Conservation (phyloP, 1,284 basidiomycete species). For the Somion occarium region DNA sequence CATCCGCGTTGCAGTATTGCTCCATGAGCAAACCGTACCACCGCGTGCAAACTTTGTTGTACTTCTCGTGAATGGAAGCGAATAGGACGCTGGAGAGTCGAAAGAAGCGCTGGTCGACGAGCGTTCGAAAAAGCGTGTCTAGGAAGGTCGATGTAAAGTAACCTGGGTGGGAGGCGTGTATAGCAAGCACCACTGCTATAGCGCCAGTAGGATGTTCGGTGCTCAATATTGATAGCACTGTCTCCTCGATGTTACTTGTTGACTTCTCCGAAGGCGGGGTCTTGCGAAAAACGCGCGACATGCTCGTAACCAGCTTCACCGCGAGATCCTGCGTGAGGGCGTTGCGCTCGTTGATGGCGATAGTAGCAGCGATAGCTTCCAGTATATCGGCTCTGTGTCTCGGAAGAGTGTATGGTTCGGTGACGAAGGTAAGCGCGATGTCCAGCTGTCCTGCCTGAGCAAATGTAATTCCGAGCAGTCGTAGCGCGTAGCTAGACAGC, state of each 20-base stretch:
- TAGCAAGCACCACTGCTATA: background rate
- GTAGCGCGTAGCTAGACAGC: background rate
- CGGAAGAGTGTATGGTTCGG: background rate
- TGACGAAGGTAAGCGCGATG: conserved; percentile 1
- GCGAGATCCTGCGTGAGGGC: background rate
- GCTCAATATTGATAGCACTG: background rate
- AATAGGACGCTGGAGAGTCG: conserved; percentile 7
- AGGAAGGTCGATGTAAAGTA: conserved; percentile 7
- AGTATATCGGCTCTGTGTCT: conserved; percentile 5
- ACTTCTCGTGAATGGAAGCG: background rate
- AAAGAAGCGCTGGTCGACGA: conserved; percentile 17
- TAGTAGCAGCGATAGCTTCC: background rate
- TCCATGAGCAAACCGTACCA: background rate
- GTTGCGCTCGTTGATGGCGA: background rate
- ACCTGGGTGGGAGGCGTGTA: background rate
- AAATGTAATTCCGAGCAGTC: background rate
- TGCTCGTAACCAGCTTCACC: conserved; percentile 5
- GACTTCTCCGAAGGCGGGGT: background rate
- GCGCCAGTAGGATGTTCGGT: background rate
- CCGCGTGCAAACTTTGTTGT: background rate
- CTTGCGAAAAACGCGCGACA: background rate
- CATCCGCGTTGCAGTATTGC: background rate
- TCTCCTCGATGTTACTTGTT: background rate
- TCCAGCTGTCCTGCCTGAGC: background rate
- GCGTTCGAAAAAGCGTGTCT: conserved; percentile 11